Evolutionary conservation across 1,139 yeast species (phyloP).

Genomic region (Geotrichum bryndzae): DNA sequence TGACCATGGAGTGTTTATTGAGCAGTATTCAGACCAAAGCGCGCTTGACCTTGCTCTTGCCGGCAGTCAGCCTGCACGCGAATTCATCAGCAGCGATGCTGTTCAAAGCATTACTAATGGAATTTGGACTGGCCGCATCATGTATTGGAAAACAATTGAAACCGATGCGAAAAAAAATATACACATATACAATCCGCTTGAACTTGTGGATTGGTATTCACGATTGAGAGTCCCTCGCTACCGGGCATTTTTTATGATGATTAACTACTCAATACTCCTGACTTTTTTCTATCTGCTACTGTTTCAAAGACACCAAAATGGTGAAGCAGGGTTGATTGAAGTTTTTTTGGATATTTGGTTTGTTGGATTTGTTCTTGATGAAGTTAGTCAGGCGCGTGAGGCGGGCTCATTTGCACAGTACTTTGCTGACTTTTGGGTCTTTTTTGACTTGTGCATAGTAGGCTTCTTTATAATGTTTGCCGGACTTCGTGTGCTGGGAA

Average conservation of each 20-base stretch:
- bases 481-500: constrained; percentile 23
- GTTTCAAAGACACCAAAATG: constrained; percentile 18
- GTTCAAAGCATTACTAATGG: constrained; percentile 16
- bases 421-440: constrained; percentile 31
- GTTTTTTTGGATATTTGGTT: constrained; percentile 32
- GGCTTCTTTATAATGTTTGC: constrained; percentile 28
- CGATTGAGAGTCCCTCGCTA: constrained; percentile 34
- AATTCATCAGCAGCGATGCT: constrained; percentile 14
- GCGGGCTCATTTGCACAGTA: constrained; percentile 30
- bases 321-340: constrained; percentile 22
- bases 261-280: constrained; percentile 30
- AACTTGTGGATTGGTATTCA: constrained; percentile 26
- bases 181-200: constrained; percentile 22
- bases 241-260: constrained; percentile 30
- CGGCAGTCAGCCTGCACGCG: constrained; percentile 13
- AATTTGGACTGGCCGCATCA: constrained; percentile 34
- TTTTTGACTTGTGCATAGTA: constrained; percentile 31
- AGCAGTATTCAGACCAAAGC: constrained; percentile 13
- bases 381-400: constrained; percentile 31
- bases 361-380: constrained; percentile 33
- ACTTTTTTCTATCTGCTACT: constrained; percentile 29
- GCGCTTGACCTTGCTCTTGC: constrained; percentile 14
- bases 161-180: constrained; percentile 27
- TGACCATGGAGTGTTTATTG: constrained; percentile 15
- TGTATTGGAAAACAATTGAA: constrained; percentile 33